A percentile compares a stretch with the other conserved stretches of the same genome.
phyloP scores from a whole-genome alignment of 2,329 filamentous ascomycete species.

The Xylariaceae sp. region DNA sequence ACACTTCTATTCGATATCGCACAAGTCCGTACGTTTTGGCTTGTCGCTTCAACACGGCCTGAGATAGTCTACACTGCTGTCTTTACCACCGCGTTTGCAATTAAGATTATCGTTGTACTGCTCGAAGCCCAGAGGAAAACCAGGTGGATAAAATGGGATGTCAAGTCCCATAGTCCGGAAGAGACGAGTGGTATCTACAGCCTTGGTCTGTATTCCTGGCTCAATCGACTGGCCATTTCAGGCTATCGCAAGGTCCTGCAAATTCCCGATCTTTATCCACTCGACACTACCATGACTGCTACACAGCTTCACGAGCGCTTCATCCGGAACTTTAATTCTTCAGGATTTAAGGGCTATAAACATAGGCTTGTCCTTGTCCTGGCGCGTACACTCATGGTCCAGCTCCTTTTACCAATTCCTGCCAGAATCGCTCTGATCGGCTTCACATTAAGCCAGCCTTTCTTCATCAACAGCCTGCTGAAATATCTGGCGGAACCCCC shows the following conservation, averaged over 20 bases:
- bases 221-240: constrained; percentile 43
- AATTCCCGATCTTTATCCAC: constrained; percentile 42
- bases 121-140: constrained; percentile 34
- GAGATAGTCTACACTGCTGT: constrained; percentile 23
- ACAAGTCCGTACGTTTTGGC: constrained; percentile 51
- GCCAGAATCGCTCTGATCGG: constrained; percentile 36
- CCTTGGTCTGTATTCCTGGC: constrained; percentile 44
- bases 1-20: constrained; percentile 52
- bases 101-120: constrained; percentile 30
- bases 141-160: constrained; percentile 22
- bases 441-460: constrained; percentile 44
- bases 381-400: constrained; percentile 21
- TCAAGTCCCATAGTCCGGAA: constrained; percentile 40
- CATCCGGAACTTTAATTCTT: constrained; percentile 14
- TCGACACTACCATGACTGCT: constrained; percentile 33
- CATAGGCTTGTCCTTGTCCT: constrained; percentile 23
- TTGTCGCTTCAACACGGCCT: constrained; percentile 30
- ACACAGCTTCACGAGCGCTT: constrained; percentile 26
- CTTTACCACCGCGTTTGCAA: constrained; percentile 24
- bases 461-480: constrained; percentile 43
- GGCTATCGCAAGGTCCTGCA: constrained; percentile 45
- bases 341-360: constrained; percentile 11
- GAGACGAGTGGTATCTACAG: constrained; percentile 44
- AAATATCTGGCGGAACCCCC: constrained; percentile 36
- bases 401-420: constrained; percentile 35